A percentile compares a stretch with the other conserved stretches of the same genome.
Evolutionary conservation across 345 rosid species (phyloP).

Genomic region (Noccaea bulbosa): DNA sequence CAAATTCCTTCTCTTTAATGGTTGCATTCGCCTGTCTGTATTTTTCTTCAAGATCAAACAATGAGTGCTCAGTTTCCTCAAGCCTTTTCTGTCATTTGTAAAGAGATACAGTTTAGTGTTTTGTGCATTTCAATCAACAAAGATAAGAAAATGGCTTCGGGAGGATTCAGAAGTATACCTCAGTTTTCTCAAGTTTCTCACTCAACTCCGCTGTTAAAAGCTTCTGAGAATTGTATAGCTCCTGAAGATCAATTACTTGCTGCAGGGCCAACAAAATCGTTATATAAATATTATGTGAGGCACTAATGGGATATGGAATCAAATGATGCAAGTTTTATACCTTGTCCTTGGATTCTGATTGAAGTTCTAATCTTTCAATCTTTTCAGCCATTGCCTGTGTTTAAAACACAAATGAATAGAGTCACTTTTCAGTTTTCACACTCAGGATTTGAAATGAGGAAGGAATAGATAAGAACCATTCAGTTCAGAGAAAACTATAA

Average conservation of each 20-base stretch:
- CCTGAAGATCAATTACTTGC: slow-evolving; percentile 89
- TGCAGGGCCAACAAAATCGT: slow-evolving; percentile 42
- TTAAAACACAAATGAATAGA: slow-evolving; percentile 1
- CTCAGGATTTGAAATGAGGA: slow-evolving; percentile 6
- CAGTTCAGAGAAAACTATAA: slow-evolving; percentile 12
- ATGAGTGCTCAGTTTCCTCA: slow-evolving; percentile 76
- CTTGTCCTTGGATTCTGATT: slow-evolving; percentile 88
- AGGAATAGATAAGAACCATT: slow-evolving; percentile 10
- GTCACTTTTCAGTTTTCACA: slow-evolving; percentile 10
- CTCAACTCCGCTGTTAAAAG: slow-evolving; percentile 68
- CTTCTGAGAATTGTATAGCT: slow-evolving; percentile 78
- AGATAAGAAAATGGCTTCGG: background rate
- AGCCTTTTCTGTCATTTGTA: slow-evolving; percentile 69
- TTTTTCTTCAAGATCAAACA: slow-evolving; percentile 93
- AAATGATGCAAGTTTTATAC: slow-evolving; percentile 44
- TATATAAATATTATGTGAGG: slow-evolving; percentile 1
- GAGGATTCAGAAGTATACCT: slow-evolving; percentile 53
- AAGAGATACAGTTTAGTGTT: slow-evolving; percentile 38
- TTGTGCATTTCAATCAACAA: slow-evolving; percentile 4
- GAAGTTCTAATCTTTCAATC: slow-evolving; percentile 92
- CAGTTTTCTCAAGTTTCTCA: slow-evolving; percentile 82
- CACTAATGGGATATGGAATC: slow-evolving; percentile 1
- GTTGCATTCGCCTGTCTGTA: slow-evolving; percentile 91
- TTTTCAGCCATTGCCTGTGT: slow-evolving; percentile 95
- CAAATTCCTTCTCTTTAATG: slow-evolving; percentile 88